phyloP scores from a whole-genome alignment of 352 stramenopile genomes.

The Bremia lactucae region DNA sequence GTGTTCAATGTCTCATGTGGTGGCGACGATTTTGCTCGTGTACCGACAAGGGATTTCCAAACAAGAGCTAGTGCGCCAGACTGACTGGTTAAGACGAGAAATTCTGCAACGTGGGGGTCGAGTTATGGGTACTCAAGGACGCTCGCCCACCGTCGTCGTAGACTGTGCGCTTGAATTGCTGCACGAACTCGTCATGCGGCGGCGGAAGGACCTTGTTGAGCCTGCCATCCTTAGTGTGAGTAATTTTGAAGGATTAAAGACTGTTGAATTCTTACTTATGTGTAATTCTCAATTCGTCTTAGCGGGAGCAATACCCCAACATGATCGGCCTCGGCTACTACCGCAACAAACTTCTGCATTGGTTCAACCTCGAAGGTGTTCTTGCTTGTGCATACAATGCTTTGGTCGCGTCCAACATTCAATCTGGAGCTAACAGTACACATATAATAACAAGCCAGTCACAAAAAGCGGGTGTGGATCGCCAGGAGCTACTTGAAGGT shows the following conservation, averaged over 20 bases:
- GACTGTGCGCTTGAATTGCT: slow-evolving; percentile 58
- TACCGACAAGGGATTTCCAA: slow-evolving; percentile 73
- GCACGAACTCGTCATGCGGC: slow-evolving; percentile 50
- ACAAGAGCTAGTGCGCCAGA: slow-evolving; percentile 57
- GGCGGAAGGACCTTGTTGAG: slow-evolving; percentile 70
- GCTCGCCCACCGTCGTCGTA: slow-evolving; percentile 51
- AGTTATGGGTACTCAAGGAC: slow-evolving; percentile 60
- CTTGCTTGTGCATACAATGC: slow-evolving; percentile 66
- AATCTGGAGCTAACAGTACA: slow-evolving; percentile 8
- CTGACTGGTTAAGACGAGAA: slow-evolving; percentile 61
- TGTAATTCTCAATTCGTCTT: slow-evolving; percentile 4
- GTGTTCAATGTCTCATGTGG: slow-evolving; percentile 63
- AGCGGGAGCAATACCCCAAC: slow-evolving; percentile 76
- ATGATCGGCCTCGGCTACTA: slow-evolving; percentile 84
- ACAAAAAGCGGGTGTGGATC: slow-evolving; percentile 23
- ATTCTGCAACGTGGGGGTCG: slow-evolving; percentile 57
- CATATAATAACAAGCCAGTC: slow-evolving; percentile 3
- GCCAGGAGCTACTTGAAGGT: slow-evolving; percentile 43
- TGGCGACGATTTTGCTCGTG: slow-evolving; percentile 64
- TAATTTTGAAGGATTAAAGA: not conserved
- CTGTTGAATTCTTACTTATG: slow-evolving; percentile 5
- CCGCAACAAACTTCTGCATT: slow-evolving; percentile 82
- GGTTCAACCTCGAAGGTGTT: slow-evolving; percentile 76
- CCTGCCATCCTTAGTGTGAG: slow-evolving; percentile 63
- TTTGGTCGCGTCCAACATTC: slow-evolving; percentile 33